Evolutionary conservation across 2,329 filamentous ascomycete genomes (phyloP), one percentile per base, ranked within the genome.

Genomic region (Penicillium polonicum): DNA sequence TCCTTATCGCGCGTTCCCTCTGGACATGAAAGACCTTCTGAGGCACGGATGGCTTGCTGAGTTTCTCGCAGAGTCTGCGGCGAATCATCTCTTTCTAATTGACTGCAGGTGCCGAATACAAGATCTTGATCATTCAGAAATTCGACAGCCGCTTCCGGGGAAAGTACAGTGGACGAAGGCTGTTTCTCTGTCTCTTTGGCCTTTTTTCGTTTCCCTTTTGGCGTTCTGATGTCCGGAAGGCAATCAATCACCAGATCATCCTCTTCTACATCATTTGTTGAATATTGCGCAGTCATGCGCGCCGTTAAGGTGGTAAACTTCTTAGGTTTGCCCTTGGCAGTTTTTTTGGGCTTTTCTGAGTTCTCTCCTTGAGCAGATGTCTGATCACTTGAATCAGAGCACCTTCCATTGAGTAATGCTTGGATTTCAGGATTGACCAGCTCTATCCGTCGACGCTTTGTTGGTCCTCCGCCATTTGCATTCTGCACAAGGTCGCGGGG

Each of bases 81-180:
- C 0, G 88, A 90, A 36, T 91, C 85, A 56, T 91, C 89, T 54
- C 82, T 78, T 15, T 87, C 88, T 25, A 96, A 76, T 71, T 96
- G 91, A 71, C 91, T 95, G 1, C 89, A 92, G 0, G 91, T 94
- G 1, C 91, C 91, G 74, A 96, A 96, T 0, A 95, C 76, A 68
- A 92, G 90, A 59, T 92, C 85, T 70, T 94, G 91, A 1, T 83
- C 79, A 3, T 83, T 80, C 15, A 89, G 83, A 63, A 88, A 82
- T 52, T 83, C 83, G 43, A 88, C 74, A 1, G 90, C 91, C 25
- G 88, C 83, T 48, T 78, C 79, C 0, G 91, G 91, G 0, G 89
- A 90, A 12, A 90, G 77, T 2, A 95, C 75, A 5, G 85, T 77
- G 72, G 19, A 91, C 71, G 19, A 83, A 72, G 42, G 79, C 13